Base-by-base conservation (phyloP, 176 grass and related monocot genomes). In the Zoysia japonica region DNA sequence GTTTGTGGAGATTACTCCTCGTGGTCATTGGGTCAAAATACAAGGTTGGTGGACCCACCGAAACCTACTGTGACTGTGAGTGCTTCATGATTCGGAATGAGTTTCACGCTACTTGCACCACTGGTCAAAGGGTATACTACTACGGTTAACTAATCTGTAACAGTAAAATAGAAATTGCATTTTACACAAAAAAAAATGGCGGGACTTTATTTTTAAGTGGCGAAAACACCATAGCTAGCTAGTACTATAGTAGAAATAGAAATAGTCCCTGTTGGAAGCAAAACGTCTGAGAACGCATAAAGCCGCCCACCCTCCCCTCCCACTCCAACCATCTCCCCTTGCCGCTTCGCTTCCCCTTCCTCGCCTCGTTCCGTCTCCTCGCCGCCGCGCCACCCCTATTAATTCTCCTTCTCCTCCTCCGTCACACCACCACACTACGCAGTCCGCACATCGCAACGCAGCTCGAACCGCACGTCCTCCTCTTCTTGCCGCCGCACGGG, bases 301-400 rank as follows among this genome's bases (percentile, higher is more conserved):
- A 84, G 46, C 75, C 44, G 40, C 62, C 69, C 81, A 64, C 64
- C 70, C 70, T 56, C 11, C 63, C 45, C 66, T 73, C 71, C 77
- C 77, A 83, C 75, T 75, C 86, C 70, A 88, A 68, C 80, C 80
- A 74, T 78, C 76, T 80, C 77, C 77, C 47, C 54, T 79, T 68
- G 55, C 55, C 55, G 55, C 55, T 57, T 19, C 54, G 0, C 8
- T 57, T 10, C 4, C 63, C 5, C 51, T 0, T 10, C 44, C 4
- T 15, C 28, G 28, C 43, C 16, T 7, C 53, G 7, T 10, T 59
- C 43, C 81, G 38, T 9, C 7, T n/a, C 61, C 45, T 17, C 75
- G 66, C 74, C 47, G 60, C 61, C 61, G 65, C 62, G n/a, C 38
- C 66, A 19, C 38, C 74, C 48, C n/a, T 89, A 77, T 77, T 66